A percentile compares a stretch with the other conserved stretches of the same genome.
These are phyloP conservation scores for Escallonia herrerae DNA, from an alignment of 129 eudicot genomes.

Conservation along the genomic window DNA sequence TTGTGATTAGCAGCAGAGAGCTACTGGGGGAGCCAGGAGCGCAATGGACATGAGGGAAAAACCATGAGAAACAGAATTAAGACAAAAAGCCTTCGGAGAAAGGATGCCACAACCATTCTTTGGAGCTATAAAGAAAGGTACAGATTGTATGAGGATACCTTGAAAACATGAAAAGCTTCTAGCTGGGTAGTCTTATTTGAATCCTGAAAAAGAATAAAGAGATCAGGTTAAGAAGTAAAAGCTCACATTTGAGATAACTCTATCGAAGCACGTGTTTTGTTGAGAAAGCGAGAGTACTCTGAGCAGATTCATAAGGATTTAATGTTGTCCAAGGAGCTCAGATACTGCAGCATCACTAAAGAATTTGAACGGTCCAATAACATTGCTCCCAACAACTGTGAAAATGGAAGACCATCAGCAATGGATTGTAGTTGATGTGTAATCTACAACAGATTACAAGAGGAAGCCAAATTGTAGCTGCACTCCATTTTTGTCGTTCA, in stretches of 20 bases:
- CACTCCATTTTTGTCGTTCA: too few relatives aligned
- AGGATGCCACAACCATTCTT: background rate
- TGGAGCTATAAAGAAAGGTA: too few relatives aligned
- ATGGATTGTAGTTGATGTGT: background rate
- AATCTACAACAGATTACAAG: background rate
- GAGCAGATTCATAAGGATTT: constrained; percentile 91
- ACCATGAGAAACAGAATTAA: background rate
- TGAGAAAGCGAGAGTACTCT: constrained; percentile 35
- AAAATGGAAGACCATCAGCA: constrained; percentile 11
- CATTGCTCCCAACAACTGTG: constrained; percentile 76
- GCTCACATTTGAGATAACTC: too few relatives aligned
- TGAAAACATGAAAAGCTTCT: constrained; percentile 66
- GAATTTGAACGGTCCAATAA: constrained; percentile 82
- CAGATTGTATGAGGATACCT: constrained; percentile 17
- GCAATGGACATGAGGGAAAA: background rate
- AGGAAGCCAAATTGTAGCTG: too few relatives aligned
- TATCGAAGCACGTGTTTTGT: too few relatives aligned
- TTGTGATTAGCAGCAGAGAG: constrained; percentile 53
- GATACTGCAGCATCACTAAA: constrained; percentile 70
- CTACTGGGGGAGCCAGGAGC: constrained; percentile 10
- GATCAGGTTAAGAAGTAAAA: too few relatives aligned
- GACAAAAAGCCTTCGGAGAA: background rate
- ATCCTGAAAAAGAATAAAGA: constrained; percentile 24
- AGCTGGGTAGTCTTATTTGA: constrained; percentile 47
- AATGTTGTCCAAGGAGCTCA: constrained; percentile 78